phyloP scores from a whole-genome alignment of 768 basidiomycete species.

The Coprinopsis sp. region DNA sequence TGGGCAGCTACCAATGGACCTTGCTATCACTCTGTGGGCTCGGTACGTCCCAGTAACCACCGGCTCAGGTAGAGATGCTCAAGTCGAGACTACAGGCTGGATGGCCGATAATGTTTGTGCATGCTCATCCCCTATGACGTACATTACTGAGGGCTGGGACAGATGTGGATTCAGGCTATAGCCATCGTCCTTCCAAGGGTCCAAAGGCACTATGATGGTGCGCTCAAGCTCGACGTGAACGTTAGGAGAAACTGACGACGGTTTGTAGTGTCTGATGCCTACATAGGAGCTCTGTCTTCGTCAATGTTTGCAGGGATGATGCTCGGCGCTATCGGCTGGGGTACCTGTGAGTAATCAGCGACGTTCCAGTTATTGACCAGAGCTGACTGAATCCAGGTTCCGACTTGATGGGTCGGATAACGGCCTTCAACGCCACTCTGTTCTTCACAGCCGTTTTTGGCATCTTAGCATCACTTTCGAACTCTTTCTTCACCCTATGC shows the following conservation, averaged over 20 bases:
- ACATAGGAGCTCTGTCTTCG: slow-evolving; percentile 79
- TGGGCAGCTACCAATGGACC: slow-evolving; percentile 88
- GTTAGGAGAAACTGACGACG: not conserved
- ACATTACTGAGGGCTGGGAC: slow-evolving; percentile 2
- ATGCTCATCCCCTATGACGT: slow-evolving; percentile 8
- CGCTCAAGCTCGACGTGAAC: slow-evolving; percentile 16
- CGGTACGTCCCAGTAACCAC: slow-evolving; percentile 45
- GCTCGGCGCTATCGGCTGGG: slow-evolving; percentile 90
- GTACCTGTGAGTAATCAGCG: slow-evolving; percentile 56
- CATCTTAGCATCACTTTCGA: slow-evolving; percentile 67
- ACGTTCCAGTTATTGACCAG: not conserved
- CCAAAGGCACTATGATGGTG: slow-evolving; percentile 81
- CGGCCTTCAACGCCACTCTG: slow-evolving; percentile 90
- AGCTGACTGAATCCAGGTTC: slow-evolving; percentile 44
- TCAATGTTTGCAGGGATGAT: slow-evolving; percentile 98
- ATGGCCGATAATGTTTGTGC: slow-evolving; percentile 81
- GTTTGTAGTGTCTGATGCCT: slow-evolving; percentile 58
- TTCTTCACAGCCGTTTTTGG: slow-evolving; percentile 91
- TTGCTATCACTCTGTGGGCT: slow-evolving; percentile 82
- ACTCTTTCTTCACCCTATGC: slow-evolving; percentile 66
- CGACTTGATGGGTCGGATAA: slow-evolving; percentile 81
- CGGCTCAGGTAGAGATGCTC: not conserved
- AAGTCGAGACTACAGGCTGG: slow-evolving; percentile 60
- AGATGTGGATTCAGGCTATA: slow-evolving; percentile 94
- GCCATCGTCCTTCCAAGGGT: slow-evolving; percentile 96